These are phyloP conservation scores for Trichoderma cornu-damae DNA, from an alignment of 2,329 filamentous ascomycete genomes.

Conservation along the genomic window DNA sequence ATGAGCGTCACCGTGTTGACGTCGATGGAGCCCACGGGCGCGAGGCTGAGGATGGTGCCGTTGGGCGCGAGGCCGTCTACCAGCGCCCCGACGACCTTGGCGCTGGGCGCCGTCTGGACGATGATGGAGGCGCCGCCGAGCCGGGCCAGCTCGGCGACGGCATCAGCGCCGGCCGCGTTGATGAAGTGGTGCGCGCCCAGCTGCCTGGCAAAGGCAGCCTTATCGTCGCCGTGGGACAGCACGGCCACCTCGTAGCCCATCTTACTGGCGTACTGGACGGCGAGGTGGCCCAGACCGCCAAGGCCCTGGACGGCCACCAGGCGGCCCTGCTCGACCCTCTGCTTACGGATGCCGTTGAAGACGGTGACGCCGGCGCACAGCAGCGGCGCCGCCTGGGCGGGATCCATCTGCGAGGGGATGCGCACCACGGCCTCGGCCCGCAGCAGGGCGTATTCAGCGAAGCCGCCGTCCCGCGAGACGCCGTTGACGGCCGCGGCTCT, in stretches of 20 bases:
- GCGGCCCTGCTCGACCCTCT: conserved; percentile 47
- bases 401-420: conserved; percentile 49
- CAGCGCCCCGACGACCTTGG: conserved; percentile 49
- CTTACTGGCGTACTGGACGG: conserved; percentile 67
- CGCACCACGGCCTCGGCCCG: conserved; percentile 56
- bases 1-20: conserved; percentile 42
- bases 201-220: conserved; percentile 58
- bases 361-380: conserved; percentile 63
- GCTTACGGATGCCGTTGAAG: conserved; percentile 55
- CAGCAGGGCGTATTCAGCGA: conserved; percentile 57
- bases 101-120: conserved; percentile 58
- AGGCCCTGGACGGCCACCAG: conserved; percentile 61
- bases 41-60: conserved; percentile 58
- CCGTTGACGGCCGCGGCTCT: conserved; percentile 59
- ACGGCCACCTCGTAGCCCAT: conserved; percentile 73
- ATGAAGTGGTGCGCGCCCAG: conserved; percentile 44
- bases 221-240: conserved; percentile 58
- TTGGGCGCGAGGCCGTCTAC: conserved; percentile 47
- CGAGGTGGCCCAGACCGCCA: conserved; percentile 71
- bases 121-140: conserved; percentile 59
- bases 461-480: conserved; percentile 61
- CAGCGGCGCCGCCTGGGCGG: conserved; percentile 52
- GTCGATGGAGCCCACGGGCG: conserved; percentile 44
- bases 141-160: conserved; percentile 44
- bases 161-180: conserved; percentile 49